Base-by-base conservation (phyloP, 2,329 filamentous ascomycete genomes). In the Xylaria sp. region DNA sequence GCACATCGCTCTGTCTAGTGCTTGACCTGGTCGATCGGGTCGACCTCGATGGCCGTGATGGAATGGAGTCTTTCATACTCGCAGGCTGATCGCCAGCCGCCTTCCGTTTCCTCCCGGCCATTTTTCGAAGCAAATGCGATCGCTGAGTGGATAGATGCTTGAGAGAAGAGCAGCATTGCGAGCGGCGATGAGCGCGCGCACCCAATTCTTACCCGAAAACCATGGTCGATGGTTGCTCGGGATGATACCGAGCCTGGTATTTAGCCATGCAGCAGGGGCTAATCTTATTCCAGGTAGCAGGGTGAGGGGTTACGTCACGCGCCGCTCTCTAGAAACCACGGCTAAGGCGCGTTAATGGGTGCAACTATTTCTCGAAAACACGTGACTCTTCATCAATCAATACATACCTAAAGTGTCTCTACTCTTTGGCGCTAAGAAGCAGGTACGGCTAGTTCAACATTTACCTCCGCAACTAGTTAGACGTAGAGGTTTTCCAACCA, bases 101-200 rank as follows among this genome's bases (percentile, higher is more conserved):
- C 59, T 68, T 68, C 32, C 78, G 78, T 62, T 78, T 79, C 69
- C 71, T 75, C 25, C 76, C 75, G 7, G 74, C 75, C 78, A 79
- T 79, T 23, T 34, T 60, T 50, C 56, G 59, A 9, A 25, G 0
- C 9, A 23, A 48, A 50, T 62, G 34, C 10, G 32, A 48, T 41
- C 23, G 41, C 60, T 54, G 44, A 7, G 7, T 20, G 39, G 18
- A 50, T 44, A 20, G n/a, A 52, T 13, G 37, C 6, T 15, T 48
- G 10, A 23, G 23, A 7, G 15, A 46, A 3, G n/a, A 7, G 37
- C 18, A 41, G 23, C 55, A 67, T 70, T 37, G 41, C 48, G 20
- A 18, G 55, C 41, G 20, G 55, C 41, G 18, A 64, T 50, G n/a
- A 56, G n/a, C n/a, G 34, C 12, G 8, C 15, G 23, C 39, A 34